Evolutionary conservation across 345 rosid species (phyloP).

Genomic region (Ceriops decandra): DNA sequence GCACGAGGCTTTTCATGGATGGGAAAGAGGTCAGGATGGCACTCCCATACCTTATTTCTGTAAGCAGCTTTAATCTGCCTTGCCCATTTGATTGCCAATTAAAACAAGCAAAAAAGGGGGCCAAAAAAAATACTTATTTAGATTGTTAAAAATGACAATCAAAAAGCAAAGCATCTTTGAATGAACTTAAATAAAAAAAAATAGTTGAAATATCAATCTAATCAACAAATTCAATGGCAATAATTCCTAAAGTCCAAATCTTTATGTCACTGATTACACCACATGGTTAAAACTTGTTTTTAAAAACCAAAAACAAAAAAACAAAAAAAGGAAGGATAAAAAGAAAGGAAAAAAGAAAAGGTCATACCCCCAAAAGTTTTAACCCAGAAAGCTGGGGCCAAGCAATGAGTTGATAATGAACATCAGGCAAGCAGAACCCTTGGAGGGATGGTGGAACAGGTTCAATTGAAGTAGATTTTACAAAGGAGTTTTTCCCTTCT

Average conservation of each 20-base stretch:
- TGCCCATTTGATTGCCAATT: neutral
- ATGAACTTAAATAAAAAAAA: too few species aligned
- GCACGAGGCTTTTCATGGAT: conserved; percentile 55
- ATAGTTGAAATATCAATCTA: neutral
- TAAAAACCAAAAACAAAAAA: neutral
- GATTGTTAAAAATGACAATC: too few species aligned
- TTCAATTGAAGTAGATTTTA: too few species aligned
- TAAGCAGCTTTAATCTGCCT: conserved; percentile 77
- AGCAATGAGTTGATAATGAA: neutral
- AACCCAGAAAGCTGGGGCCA: neutral
- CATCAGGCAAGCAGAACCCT: neutral
- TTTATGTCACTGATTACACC: neutral
- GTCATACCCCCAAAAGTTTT: neutral
- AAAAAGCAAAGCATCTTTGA: too few species aligned
- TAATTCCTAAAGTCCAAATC: neutral
- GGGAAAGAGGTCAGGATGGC: conserved; percentile 86
- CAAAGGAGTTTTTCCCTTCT: too few species aligned
- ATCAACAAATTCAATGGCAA: neutral
- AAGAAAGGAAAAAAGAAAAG: neutral
- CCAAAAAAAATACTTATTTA: neutral
- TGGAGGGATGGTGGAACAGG: too few species aligned
- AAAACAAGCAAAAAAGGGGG: neutral
- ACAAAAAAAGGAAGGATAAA: neutral
- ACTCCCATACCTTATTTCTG: conserved; percentile 78
- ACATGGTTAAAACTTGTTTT: neutral